Conservation (phyloP, 768 basidiomycete species). For the Auricularia heimuer region DNA sequence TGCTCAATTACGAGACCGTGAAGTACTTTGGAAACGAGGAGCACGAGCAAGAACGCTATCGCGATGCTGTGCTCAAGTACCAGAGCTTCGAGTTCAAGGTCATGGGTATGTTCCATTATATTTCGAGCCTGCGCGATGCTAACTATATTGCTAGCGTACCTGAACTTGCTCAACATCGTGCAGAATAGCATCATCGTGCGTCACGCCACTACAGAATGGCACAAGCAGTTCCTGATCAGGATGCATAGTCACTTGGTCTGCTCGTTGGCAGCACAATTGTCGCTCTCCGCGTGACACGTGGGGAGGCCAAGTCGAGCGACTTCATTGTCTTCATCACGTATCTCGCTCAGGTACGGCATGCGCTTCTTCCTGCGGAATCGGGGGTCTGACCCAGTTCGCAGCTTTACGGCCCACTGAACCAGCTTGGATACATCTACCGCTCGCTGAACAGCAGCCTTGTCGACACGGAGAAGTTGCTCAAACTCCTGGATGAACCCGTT, state of each 20-base stretch:
- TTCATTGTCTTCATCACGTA: constrained; percentile 81
- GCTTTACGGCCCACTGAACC: constrained; percentile 67
- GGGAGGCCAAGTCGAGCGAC: constrained; percentile 40
- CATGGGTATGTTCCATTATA: constrained; percentile 38
- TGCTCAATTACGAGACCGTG: constrained; percentile 77
- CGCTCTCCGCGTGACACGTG: constrained; percentile 52
- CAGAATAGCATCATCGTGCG: constrained; percentile 76
- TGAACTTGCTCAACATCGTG: constrained; percentile 65
- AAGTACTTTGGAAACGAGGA: constrained; percentile 86
- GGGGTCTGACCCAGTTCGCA: constrained; percentile 20
- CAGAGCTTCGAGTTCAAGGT: constrained; percentile 68
- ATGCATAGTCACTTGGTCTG: constrained; percentile 56
- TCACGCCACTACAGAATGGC: constrained; percentile 2
- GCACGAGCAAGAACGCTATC: constrained; percentile 64
- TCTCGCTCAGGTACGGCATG: constrained; percentile 50
- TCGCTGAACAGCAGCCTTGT: constrained; percentile 66
- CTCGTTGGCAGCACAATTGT: constrained; percentile 77
- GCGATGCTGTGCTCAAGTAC: constrained; percentile 60
- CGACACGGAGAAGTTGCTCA: constrained; percentile 76
- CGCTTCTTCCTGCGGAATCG: background rate
- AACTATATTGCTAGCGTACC: constrained; percentile 35
- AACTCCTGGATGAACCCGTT: constrained; percentile 68
- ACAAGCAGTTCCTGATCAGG: background rate
- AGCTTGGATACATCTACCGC: constrained; percentile 71
- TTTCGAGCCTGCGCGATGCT: background rate